These are phyloP conservation scores for Ascochyta rabiei DNA, from an alignment of 2,329 filamentous ascomycete genomes.

Conservation along the genomic window DNA sequence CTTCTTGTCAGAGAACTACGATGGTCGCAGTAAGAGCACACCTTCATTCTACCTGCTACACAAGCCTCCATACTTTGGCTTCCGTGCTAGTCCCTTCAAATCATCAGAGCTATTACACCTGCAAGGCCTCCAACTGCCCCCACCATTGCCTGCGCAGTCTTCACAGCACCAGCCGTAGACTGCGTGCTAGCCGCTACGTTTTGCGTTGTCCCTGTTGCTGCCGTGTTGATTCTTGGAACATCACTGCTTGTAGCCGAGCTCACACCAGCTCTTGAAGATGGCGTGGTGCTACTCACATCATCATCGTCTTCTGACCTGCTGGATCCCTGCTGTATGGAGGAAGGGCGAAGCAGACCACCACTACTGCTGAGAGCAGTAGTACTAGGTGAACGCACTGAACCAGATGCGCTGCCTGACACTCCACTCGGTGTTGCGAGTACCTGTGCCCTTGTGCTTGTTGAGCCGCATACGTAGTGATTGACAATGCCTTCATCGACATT, in stretches of 20 bases:
- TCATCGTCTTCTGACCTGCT: not conserved
- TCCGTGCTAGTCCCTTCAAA: not conserved
- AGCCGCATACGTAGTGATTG: constrained; percentile 22
- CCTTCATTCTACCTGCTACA: too few relatives aligned
- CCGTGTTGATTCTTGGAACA: not conserved
- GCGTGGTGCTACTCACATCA: not conserved
- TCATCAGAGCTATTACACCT: constrained; percentile 1
- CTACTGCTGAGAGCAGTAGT: not conserved
- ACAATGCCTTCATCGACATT: constrained; percentile 4
- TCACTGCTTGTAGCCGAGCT: not conserved
- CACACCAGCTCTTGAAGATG: not conserved
- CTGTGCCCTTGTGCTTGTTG: constrained; percentile 9
- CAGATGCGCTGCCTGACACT: not conserved
- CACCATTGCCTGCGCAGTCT: constrained; percentile 2
- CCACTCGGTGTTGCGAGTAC: constrained; percentile 11
- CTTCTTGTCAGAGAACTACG: too few relatives aligned
- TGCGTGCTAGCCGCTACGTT: not conserved
- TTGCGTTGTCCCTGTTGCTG: not conserved
- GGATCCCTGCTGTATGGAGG: not conserved
- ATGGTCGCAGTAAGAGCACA: too few relatives aligned
- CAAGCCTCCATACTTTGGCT: too few relatives aligned
- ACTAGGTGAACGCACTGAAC: not conserved
- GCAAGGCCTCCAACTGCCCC: constrained; percentile 10
- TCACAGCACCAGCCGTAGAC: constrained; percentile 9
- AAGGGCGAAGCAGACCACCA: not conserved